Percentiles rank a stretch among this genome's conserved stretches.
phyloP scores from a whole-genome alignment of 139 green algal species.

The Astrephomene gubernaculifera region DNA sequence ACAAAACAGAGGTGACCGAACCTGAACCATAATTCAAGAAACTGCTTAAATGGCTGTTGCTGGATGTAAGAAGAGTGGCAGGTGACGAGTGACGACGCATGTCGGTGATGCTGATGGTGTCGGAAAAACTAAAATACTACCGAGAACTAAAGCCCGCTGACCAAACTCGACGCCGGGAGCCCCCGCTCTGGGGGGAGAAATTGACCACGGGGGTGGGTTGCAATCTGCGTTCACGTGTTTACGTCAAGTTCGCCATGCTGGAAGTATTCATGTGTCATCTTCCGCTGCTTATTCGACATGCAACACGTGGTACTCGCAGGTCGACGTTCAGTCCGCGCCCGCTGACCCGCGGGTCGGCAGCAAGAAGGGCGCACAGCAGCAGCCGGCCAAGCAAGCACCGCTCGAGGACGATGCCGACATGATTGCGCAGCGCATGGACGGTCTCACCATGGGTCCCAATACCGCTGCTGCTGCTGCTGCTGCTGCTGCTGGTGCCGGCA shows the following conservation, averaged over 20 bases:
- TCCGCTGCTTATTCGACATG: neutral
- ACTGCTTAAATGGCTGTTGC: neutral
- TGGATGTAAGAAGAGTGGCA: no score
- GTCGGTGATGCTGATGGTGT: no score
- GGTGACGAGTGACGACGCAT: no score
- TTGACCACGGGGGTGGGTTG: neutral
- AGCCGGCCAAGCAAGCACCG: neutral
- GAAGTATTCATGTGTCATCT: neutral
- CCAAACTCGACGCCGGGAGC: no score
- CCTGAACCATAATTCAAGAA: neutral
- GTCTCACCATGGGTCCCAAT: neutral
- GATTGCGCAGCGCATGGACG: conserved; percentile 1
- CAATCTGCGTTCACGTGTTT: neutral
- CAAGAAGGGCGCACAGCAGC: neutral
- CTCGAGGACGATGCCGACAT: neutral
- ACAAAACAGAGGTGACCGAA: neutral
- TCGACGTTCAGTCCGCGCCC: neutral
- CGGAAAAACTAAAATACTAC: no score
- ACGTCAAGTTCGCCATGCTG: neutral
- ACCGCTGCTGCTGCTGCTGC: neutral
- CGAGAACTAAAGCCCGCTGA: no score
- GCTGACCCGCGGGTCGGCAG: neutral
- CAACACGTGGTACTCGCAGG: neutral
- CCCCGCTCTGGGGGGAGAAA: neutral
- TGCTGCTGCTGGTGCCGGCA: neutral